Evolutionary conservation across 176 grass and related monocot genomes (phyloP).

Genomic region (Alloteropsis semialata): DNA sequence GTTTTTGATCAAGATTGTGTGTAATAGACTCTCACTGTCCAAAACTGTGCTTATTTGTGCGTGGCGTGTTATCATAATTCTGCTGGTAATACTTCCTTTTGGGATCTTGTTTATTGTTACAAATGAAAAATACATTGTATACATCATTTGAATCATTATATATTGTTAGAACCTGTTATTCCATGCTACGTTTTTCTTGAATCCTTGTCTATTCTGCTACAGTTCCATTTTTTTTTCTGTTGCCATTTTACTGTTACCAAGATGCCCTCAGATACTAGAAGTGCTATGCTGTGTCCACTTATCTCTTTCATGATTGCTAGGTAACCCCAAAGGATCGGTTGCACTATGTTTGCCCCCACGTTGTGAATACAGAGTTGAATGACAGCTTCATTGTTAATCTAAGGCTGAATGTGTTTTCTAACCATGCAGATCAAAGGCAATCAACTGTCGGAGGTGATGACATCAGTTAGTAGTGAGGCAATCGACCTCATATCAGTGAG

Average conservation of each 20-base stretch:
- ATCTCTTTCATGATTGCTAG: not conserved
- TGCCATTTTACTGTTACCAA: not conserved
- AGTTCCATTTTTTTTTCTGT: not conserved
- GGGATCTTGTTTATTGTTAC: not conserved
- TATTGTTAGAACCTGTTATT: slow-evolving; percentile 7
- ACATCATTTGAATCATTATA: not conserved
- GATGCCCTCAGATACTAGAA: not conserved
- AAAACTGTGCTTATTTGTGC: not conserved
- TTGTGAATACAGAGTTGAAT: slow-evolving; percentile 21
- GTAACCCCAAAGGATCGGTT: not conserved
- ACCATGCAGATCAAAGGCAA: slow-evolving; percentile 48
- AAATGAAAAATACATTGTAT: not conserved
- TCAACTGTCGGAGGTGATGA: slow-evolving; percentile 68
- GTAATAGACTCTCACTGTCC: not conserved
- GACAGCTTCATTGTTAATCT: not conserved
- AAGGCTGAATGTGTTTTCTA: not conserved
- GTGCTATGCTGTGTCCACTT: not conserved
- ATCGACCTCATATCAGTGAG: slow-evolving; percentile 83
- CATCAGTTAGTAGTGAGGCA: slow-evolving; percentile 64
- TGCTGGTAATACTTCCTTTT: not conserved
- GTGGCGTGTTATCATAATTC: not conserved
- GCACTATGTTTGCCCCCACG: not conserved
- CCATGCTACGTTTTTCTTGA: not conserved
- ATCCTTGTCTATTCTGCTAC: not conserved
- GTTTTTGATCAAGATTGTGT: not conserved